Percentiles rank a stretch among this genome's conserved stretches.
Evolutionary conservation across 75 land plant species (phyloP).

Genomic region (Picea sitchensis): DNA sequence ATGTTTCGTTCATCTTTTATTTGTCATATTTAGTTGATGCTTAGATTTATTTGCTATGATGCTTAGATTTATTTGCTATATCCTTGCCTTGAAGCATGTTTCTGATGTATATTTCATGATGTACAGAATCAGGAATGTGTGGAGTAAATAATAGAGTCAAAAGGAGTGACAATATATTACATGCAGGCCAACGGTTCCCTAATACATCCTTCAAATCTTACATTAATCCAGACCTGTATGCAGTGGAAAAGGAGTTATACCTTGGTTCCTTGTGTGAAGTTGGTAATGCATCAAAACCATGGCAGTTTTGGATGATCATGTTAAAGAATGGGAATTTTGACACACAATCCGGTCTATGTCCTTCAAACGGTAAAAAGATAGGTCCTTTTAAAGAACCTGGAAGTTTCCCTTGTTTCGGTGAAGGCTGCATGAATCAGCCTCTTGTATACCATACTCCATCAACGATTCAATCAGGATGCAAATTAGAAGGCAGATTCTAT

Average conservation of each 20-base stretch:
- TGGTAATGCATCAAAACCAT: constrained; percentile 20
- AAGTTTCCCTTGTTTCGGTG: constrained; percentile 55
- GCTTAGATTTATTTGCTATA: no score
- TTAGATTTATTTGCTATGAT: no score
- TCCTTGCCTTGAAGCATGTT: no score
- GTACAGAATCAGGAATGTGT: not conserved
- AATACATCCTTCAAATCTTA: constrained; percentile 4
- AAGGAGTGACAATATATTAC: constrained; percentile 48
- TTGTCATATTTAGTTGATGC: no score
- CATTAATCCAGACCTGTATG: constrained; percentile 44
- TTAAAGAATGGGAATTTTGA: constrained; percentile 82
- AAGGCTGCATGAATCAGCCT: constrained; percentile 81
- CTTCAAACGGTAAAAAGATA: constrained; percentile 26
- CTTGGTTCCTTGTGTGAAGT: constrained; percentile 50
- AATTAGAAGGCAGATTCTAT: constrained; percentile 50
- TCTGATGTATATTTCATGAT: no score
- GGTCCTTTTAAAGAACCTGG: constrained; percentile 12
- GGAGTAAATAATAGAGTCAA: constrained; percentile 22
- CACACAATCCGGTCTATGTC: constrained; percentile 47
- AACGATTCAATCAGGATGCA: constrained; percentile 10
- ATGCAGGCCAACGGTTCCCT: constrained; percentile 33
- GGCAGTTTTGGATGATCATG: constrained; percentile 91
- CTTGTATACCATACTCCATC: constrained; percentile 38
- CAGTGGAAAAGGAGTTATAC: constrained; percentile 69
- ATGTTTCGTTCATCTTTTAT: no score